Evolutionary conservation across 176 grass and related monocot genomes (phyloP), one percentile per base, ranked within the genome.

Genomic region (Cenchrus purpureus): DNA sequence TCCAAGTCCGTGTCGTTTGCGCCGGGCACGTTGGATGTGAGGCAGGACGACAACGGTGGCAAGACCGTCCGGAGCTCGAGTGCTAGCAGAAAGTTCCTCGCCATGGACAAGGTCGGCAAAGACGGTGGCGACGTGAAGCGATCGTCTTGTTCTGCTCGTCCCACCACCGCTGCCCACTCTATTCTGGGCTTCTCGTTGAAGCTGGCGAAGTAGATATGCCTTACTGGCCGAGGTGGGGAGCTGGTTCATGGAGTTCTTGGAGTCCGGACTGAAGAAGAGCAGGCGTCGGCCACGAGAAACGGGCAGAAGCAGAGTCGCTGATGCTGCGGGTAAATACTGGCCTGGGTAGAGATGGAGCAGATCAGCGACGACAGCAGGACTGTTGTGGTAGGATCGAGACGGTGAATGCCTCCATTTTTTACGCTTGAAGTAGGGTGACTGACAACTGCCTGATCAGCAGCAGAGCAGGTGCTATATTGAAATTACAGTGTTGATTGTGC

Each of bases 271-370:
- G 25, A 99, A 91, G 85, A 74, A 52, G 51, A 84, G 70, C 85
- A 94, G 82, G 32, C 58, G 32, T 84, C 86, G 12, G 57, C 77
- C 48, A 12, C 11, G n/a, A 34, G 20, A 43, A 82, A 79, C n/a
- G 59, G 85, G 8, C 53, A 65, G 79, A 95, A 87, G 83, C 82
- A 87, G 20, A 79, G 82, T 94, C 93, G 6, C 74, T 94, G 69
- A 86, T 99, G 81, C 77, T 94, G 12, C 49, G 88, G 48, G 90
- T 96, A 44, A 89, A 40, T 40, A 40, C 37, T 99, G 82, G 96
- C 96, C 83, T 99, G 97, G 93, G 73, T 99, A 43, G 93, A 96
- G 81, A 87, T 99, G 90, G 97, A 99, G 71, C 91, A 98, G 76
- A 91, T 86, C 34, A 66, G 60, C 25, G 74, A 67, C 20, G 66